These are phyloP conservation scores for Saraca asoca DNA, from an alignment of 331 rosid genomes.

Conservation along the genomic window DNA sequence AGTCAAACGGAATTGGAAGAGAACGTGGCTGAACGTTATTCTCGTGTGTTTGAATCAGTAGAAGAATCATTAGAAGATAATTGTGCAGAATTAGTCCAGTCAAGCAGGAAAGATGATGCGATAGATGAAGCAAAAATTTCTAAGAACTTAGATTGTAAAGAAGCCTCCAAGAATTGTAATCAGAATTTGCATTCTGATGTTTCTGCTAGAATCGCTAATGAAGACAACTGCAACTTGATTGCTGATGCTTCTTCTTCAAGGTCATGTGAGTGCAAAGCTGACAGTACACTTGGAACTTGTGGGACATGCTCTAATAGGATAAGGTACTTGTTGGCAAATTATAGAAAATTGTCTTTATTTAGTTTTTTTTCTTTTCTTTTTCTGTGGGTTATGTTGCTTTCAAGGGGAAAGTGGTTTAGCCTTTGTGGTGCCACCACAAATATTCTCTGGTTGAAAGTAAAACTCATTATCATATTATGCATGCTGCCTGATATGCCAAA, in stretches of 20 bases:
- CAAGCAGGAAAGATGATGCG: conserved; percentile 20
- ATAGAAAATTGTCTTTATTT: conserved; percentile 2
- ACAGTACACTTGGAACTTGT: conserved; percentile 35
- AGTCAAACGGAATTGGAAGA: conserved; percentile 20
- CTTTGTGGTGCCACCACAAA: neutral
- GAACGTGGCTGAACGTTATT: neutral
- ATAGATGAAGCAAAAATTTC: neutral
- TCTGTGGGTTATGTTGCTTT: conserved; percentile 4
- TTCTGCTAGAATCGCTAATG: conserved; percentile 40
- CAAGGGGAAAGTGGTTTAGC: neutral
- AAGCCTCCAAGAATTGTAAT: conserved; percentile 15
- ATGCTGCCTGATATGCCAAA: conserved; percentile 4
- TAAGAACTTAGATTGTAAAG: conserved; percentile 25
- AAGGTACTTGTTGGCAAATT: conserved; percentile 41
- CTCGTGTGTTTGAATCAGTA: conserved; percentile 28
- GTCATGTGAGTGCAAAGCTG: conserved; percentile 24
- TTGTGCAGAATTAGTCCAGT: conserved; percentile 1
- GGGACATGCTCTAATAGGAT: conserved; percentile 28
- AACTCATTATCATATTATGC: conserved; percentile 14
- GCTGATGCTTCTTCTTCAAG: conserved; percentile 37
- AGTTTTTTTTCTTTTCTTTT: neutral
- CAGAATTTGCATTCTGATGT: conserved; percentile 37
- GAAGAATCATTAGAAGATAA: conserved; percentile 40
- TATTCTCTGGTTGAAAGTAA: conserved; percentile 21
- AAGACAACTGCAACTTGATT: conserved; percentile 36